phyloP scores from a whole-genome alignment of 2,329 filamentous ascomycete genomes.

The Sclerotinia borealis region DNA sequence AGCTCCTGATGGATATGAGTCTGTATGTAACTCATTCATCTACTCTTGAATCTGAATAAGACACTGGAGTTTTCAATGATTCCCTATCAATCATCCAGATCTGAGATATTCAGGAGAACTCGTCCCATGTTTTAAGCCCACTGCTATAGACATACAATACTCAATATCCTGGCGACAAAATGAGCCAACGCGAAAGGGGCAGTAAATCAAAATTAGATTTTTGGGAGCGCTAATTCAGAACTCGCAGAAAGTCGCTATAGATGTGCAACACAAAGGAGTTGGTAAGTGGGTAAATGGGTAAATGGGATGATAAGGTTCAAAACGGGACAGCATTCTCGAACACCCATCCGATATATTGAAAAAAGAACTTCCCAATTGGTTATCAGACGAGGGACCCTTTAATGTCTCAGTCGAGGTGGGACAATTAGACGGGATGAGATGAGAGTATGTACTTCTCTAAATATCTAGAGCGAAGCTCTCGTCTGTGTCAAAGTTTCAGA shows the following conservation, averaged over 20 bases:
- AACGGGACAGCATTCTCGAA: neutral
- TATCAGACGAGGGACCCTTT: neutral
- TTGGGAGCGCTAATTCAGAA: neutral
- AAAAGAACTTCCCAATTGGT: neutral
- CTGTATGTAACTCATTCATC: neutral
- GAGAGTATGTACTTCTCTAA: neutral
- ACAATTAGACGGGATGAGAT: no score
- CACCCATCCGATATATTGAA: neutral
- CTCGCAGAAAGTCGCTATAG: neutral
- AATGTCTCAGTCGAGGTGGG: neutral
- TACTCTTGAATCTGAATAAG: neutral
- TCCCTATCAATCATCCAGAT: neutral
- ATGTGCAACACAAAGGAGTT: neutral
- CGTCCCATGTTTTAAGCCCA: neutral
- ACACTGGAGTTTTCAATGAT: neutral
- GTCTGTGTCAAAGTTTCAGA: neutral
- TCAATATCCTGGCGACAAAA: neutral
- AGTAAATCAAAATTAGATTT: neutral
- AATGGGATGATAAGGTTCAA: neutral
- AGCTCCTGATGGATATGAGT: neutral
- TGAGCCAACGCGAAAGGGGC: neutral
- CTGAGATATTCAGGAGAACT: neutral
- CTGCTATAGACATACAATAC: neutral
- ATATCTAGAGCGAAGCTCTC: neutral
- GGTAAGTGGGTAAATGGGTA: no score